A percentile compares a stretch with the other conserved stretches of the same genome.
Evolutionary conservation across 2,329 filamentous ascomycete genomes (phyloP).

Genomic region (Rutstroemia sp.): DNA sequence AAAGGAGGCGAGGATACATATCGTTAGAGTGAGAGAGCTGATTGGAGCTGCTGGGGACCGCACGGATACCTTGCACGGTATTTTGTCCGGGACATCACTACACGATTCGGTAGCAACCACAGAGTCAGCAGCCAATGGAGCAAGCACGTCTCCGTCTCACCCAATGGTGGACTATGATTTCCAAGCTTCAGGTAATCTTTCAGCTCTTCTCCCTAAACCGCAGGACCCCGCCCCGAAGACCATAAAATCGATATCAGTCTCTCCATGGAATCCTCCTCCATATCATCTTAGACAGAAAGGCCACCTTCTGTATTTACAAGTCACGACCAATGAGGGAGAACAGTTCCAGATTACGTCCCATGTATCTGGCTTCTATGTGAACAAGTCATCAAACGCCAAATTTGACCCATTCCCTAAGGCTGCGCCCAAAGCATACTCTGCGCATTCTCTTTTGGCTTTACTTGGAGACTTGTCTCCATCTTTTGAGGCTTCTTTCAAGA

Average conservation of each 20-base stretch:
- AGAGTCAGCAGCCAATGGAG: slow-evolving; percentile 31
- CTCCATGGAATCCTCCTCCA: slow-evolving; percentile 93
- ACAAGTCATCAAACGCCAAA: slow-evolving; percentile 90
- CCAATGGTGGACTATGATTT: slow-evolving; percentile 72
- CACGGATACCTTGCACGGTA: slow-evolving; percentile 78
- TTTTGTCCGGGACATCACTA: slow-evolving; percentile 76
- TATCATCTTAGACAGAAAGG: slow-evolving; percentile 86
- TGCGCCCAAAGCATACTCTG: slow-evolving; percentile 67
- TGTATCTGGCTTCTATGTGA: slow-evolving; percentile 92
- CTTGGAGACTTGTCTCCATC: slow-evolving; percentile 75
- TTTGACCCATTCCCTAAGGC: slow-evolving; percentile 84
- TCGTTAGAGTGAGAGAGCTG: slow-evolving; percentile 84
- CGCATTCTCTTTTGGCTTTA: slow-evolving; percentile 81
- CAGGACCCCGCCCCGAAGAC: slow-evolving; percentile 74
- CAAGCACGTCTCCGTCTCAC: slow-evolving; percentile 37
- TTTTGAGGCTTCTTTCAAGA: slow-evolving; percentile 68
- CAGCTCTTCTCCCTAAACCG: slow-evolving; percentile 61
- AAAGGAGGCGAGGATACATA: slow-evolving; percentile 93
- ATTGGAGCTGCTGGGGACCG: slow-evolving; percentile 88
- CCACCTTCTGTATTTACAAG: slow-evolving; percentile 82
- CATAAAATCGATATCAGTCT: slow-evolving; percentile 80
- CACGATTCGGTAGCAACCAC: slow-evolving; percentile 62
- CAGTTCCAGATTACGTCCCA: slow-evolving; percentile 90
- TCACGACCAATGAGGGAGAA: slow-evolving; percentile 90
- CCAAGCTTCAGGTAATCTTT: slow-evolving; percentile 57